Evolutionary conservation across 2,329 filamentous ascomycete species (phyloP), one percentile per base, ranked within the genome.

Genomic region (Ascocoryne sarcoides): DNA sequence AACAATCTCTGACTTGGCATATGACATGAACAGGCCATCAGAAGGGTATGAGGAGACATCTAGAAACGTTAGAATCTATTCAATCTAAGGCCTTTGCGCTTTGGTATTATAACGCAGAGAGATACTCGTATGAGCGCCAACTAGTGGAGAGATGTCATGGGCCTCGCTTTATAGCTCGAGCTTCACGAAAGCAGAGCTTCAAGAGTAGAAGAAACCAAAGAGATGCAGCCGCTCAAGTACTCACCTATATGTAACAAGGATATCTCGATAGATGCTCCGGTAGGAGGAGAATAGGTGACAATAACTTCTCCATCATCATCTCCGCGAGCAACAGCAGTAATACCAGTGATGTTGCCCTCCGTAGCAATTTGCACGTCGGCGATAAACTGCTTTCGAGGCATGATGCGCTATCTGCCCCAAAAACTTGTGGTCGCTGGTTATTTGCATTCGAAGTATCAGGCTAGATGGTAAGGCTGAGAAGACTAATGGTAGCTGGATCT

Each of bases 241-340:
- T n/a, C n/a, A n/a, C n/a, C n/a, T n/a, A n/a, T n/a, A n/a, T n/a
- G n/a, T 8, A 55, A 46, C 15, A 58, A 38, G 32, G 43, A 44
- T 16, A 59, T 52, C 31, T 56, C 50, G 14, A 55, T 49, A 7
- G 54, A 48, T 10, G 39, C 16, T 7, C 48, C 50, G 33, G 44
- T 39, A 32, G 31, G 23, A 23, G 52, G 62, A 61, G 55, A 45
- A 50, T 71, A 84, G 4, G 61, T 66, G 57, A 90, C 82, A 10
- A 70, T 70, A 42, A 93, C 68, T 42, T 84, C 76, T 37, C 83
- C 84, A 59, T 90, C 82, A 21, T 83, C 80, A 4, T 79, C 76
- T 12, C 82, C 82, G 26, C 66, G 64, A 23, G 64, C 62, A 17
- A 94, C 63, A 23, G 67, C 56, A 35, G 62, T 62, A 35, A 92